A percentile compares a stretch with the other conserved stretches of the same genome.
phyloP scores from a whole-genome alignment of 257 asterid species.

The Jaltomata sinuosa region DNA sequence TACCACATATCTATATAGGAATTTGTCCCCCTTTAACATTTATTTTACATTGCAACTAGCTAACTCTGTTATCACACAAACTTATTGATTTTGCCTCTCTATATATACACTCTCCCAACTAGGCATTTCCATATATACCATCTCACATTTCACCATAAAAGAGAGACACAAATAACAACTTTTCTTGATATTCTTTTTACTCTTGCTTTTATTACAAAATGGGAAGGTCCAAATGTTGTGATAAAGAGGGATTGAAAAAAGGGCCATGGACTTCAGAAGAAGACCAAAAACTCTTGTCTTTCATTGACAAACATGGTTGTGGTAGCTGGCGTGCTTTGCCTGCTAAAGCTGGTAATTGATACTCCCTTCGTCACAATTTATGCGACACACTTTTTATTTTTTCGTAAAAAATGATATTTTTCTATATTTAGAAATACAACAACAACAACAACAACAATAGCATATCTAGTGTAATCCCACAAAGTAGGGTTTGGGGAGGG shows the following conservation, averaged over 20 bases:
- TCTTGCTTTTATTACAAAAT: not conserved
- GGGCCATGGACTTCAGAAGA: conserved; percentile 30
- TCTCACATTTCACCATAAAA: not conserved
- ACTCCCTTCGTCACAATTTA: not conserved
- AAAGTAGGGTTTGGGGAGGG: too few relatives aligned
- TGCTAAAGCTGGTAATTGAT: conserved; percentile 17
- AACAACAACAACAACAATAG: too few relatives aligned
- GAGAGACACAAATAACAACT: not conserved
- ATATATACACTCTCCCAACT: not conserved
- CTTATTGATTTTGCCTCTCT: not conserved
- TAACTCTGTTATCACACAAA: not conserved
- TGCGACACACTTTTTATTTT: not conserved
- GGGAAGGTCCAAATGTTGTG: conserved; percentile 14
- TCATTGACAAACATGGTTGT: conserved; percentile 13
- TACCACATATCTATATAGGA: too few relatives aligned
- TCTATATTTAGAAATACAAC: too few relatives aligned
- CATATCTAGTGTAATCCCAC: too few relatives aligned
- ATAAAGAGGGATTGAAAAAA: conserved; percentile 19
- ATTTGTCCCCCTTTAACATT: not conserved
- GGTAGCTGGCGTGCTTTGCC: conserved; percentile 25
- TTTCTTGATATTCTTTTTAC: not conserved
- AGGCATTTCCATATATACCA: not conserved
- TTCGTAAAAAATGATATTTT: not conserved
- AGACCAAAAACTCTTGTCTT: conserved; percentile 16
- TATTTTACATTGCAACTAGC: not conserved